These are phyloP conservation scores for Lentinula aciculospora DNA, from an alignment of 768 basidiomycete genomes.

Conservation along the genomic window DNA sequence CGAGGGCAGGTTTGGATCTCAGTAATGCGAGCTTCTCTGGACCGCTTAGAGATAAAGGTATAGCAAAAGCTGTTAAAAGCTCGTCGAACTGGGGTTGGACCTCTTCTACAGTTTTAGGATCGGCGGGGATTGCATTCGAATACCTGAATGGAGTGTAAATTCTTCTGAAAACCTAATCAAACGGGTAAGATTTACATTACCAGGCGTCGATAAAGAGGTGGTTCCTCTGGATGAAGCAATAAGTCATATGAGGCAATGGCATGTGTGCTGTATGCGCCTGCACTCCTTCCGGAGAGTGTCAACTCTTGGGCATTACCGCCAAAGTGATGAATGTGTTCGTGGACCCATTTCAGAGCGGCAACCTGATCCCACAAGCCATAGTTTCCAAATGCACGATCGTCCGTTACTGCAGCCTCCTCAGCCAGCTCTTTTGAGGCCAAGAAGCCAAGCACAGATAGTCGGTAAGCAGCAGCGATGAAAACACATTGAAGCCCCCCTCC, in stretches of 20 bases:
- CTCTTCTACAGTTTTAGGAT: conserved; percentile 8
- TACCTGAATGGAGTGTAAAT: background rate
- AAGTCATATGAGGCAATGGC: conserved; percentile 7
- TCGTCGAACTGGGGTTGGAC: conserved; percentile 10
- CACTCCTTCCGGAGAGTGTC: conserved; percentile 7
- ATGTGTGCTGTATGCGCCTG: conserved; percentile 8
- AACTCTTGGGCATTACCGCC: conserved; percentile 3
- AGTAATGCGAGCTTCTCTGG: conserved; percentile 8
- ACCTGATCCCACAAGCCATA: conserved; percentile 10
- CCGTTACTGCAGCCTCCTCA: background rate
- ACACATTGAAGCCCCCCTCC: conserved; percentile 6
- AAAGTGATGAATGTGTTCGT: conserved; percentile 4
- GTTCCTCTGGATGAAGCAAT: background rate
- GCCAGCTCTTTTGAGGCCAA: conserved; percentile 5
- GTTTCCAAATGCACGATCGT: conserved; percentile 3
- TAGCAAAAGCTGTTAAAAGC: background rate
- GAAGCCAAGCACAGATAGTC: conserved; percentile 7
- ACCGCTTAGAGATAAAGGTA: conserved; percentile 2
- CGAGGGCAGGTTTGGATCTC: background rate
- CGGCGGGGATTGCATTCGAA: conserved; percentile 9
- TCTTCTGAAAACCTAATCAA: too few species aligned
- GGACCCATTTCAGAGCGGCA: conserved; percentile 6
- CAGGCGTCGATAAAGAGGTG: conserved; percentile 1
- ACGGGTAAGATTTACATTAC: background rate
- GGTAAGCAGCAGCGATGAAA: conserved; percentile 7